Percentiles rank a stretch among this genome's conserved stretches.
These are phyloP conservation scores for Pholiota conissans DNA, from an alignment of 768 basidiomycete species.

Conservation along the genomic window DNA sequence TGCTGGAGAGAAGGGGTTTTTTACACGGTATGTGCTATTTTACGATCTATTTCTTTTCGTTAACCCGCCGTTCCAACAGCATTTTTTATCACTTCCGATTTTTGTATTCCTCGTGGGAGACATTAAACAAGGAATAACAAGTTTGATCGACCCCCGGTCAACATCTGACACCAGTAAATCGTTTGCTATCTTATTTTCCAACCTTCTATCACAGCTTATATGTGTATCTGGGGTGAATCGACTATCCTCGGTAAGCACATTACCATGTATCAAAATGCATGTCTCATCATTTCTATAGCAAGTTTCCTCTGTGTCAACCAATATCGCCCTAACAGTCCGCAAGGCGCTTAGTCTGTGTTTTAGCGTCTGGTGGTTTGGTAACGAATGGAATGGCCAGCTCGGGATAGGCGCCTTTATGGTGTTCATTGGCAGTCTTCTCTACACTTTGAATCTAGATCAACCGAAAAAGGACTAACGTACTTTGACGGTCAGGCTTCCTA, in stretches of 20 bases:
- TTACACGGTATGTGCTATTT: slow-evolving; percentile 57
- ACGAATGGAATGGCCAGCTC: slow-evolving; percentile 66
- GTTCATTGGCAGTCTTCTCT: slow-evolving; percentile 64
- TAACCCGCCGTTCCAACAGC: slow-evolving; percentile 41
- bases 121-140: slow-evolving; percentile 54
- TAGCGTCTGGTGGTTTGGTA: slow-evolving; percentile 84
- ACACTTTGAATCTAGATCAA: slow-evolving; percentile 35
- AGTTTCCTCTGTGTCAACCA: slow-evolving; percentile 80
- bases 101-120: slow-evolving; percentile 63
- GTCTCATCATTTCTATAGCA: slow-evolving; percentile 37
- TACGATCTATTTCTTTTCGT: neutral
- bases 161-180: slow-evolving; percentile 38
- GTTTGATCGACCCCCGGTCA: slow-evolving; percentile 38
- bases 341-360: slow-evolving; percentile 81
- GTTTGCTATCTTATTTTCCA: slow-evolving; percentile 57
- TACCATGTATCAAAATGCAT: slow-evolving; percentile 1
- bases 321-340: slow-evolving; percentile 75
- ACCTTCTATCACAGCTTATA: slow-evolving; percentile 73
- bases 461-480: slow-evolving; percentile 13
- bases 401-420: slow-evolving; percentile 74
- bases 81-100: slow-evolving; percentile 75
- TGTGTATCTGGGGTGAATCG: slow-evolving; percentile 84
- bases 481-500: neutral
- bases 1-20: slow-evolving; percentile 85
- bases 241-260: slow-evolving; percentile 65